Percentiles rank a stretch among this genome's conserved stretches.
Conservation (phyloP, 192 early-diverging fungal genomes). For the Coemansia sp. region DNA sequence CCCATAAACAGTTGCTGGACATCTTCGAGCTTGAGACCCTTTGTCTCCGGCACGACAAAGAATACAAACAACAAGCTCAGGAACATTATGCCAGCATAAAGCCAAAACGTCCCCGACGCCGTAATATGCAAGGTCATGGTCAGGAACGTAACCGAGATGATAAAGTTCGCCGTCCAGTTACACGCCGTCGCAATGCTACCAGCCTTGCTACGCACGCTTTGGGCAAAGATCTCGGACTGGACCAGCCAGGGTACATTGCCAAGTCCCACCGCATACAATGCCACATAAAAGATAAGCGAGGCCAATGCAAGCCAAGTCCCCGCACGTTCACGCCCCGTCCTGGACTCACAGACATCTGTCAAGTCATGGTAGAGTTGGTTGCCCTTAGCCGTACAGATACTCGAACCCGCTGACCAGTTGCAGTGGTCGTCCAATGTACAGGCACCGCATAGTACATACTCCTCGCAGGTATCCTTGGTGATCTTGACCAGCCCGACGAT, state of each 20-base stretch:
- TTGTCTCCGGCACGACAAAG: constrained; percentile 42
- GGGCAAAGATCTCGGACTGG: constrained; percentile 47
- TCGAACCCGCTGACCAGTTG: constrained; percentile 31
- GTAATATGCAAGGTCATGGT: constrained; percentile 49
- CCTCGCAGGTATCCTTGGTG: constrained; percentile 35
- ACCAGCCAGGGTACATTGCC: constrained; percentile 48
- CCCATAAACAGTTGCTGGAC: constrained; percentile 38
- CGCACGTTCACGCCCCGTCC: constrained; percentile 17
- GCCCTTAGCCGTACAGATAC: constrained; percentile 13
- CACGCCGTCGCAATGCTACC: constrained; percentile 43
- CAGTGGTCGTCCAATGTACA: constrained; percentile 38
- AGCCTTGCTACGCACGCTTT: constrained; percentile 47
- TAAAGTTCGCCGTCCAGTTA: constrained; percentile 45
- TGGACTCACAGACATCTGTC: constrained; percentile 24
- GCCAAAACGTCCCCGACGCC: constrained; percentile 47
- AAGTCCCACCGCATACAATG: constrained; percentile 41
- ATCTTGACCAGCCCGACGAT: constrained; percentile 47
- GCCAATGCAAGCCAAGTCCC: constrained; percentile 47
- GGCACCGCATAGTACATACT: constrained; percentile 35
- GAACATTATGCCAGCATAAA: constrained; percentile 41
- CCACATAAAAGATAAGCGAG: constrained; percentile 46
- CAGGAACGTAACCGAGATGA: constrained; percentile 43
- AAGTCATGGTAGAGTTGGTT: constrained; percentile 14
- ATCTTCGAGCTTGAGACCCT: constrained; percentile 46
- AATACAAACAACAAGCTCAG: constrained; percentile 30